phyloP scores from a whole-genome alignment of 108 stramenopile species.

The Fistulifera pelliculosa region DNA sequence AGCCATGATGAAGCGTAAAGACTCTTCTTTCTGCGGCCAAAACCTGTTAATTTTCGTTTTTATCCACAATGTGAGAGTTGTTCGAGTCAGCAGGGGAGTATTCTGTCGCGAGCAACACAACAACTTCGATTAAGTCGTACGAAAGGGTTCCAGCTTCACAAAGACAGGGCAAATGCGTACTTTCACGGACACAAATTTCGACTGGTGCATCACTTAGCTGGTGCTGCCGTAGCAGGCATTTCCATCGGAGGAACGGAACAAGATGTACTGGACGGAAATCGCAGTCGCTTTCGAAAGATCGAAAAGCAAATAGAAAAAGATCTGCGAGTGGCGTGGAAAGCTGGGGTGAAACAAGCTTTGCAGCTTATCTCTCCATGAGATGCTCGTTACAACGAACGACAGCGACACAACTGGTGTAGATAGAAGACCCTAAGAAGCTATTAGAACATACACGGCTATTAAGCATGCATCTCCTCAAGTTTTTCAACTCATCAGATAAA shows the following conservation, averaged over 20 bases:
- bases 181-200: constrained; percentile 1
- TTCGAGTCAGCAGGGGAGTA: constrained; percentile 56
- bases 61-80: constrained; percentile 79
- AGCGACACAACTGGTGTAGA: too few relatives aligned
- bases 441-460: too few relatives aligned
- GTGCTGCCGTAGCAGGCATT: constrained; percentile 52
- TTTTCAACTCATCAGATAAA: too few relatives aligned
- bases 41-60: constrained; percentile 53
- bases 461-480: too few relatives aligned
- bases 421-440: too few relatives aligned
- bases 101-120: constrained; percentile 43
- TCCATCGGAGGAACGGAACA: constrained; percentile 10
- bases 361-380: too few relatives aligned
- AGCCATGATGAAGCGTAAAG: constrained; percentile 42
- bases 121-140: neutral
- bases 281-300: neutral
- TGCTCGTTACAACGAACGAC: too few relatives aligned
- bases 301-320: neutral
- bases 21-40: constrained; percentile 12
- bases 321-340: too few relatives aligned
- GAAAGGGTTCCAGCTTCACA: constrained; percentile 2
- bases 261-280: constrained; percentile 12
- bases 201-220: constrained; percentile 26
- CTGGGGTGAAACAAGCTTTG: too few relatives aligned
- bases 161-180: constrained; percentile 1